Percentiles rank a stretch among this genome's conserved stretches.
These are phyloP conservation scores for Rhizophora mangle DNA, from an alignment of 345 rosid genomes.

Conservation along the genomic window DNA sequence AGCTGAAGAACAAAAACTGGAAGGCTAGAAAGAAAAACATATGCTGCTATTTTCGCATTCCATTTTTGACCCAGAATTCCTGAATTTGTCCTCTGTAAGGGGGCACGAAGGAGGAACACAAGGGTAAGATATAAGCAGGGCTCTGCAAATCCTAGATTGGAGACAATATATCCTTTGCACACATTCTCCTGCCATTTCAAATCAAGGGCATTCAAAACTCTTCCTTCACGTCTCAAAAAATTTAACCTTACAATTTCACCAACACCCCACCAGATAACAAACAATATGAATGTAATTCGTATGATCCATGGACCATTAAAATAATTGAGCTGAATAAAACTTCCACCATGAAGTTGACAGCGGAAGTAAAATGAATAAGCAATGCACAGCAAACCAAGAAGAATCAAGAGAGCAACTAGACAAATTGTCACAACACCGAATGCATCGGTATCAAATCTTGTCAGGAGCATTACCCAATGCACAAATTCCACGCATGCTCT, in stretches of 20 bases:
- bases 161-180: slow-evolving; percentile 87
- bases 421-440: slow-evolving; percentile 94
- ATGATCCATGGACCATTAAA: slow-evolving; percentile 94
- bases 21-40: slow-evolving; percentile 63
- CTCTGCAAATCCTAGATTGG: slow-evolving; percentile 93
- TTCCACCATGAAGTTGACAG: slow-evolving; percentile 57
- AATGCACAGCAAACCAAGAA: slow-evolving; percentile 78
- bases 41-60: slow-evolving; percentile 67
- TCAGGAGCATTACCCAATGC: slow-evolving; percentile 99
- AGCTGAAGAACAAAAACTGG: slow-evolving; percentile 88
- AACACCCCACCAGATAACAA: slow-evolving; percentile 79
- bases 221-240: slow-evolving; percentile 62
- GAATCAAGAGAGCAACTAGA: slow-evolving; percentile 64
- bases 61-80: slow-evolving; percentile 69
- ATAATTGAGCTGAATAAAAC: slow-evolving; percentile 58
- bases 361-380: slow-evolving; percentile 73
- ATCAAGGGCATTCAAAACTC: slow-evolving; percentile 49
- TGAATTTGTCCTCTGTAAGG: slow-evolving; percentile 66
- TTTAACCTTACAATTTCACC: slow-evolving; percentile 80
- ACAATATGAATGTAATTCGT: slow-evolving; percentile 58
- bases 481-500: slow-evolving; percentile 98
- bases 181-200: slow-evolving; percentile 76
- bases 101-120: slow-evolving; percentile 86
- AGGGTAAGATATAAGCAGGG: slow-evolving; percentile 90
- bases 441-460: slow-evolving; percentile 84